Evolutionary conservation across 2,329 filamentous ascomycete genomes (phyloP), one percentile per base, ranked within the genome.

Genomic region (Trichoderma semiorbis): DNA sequence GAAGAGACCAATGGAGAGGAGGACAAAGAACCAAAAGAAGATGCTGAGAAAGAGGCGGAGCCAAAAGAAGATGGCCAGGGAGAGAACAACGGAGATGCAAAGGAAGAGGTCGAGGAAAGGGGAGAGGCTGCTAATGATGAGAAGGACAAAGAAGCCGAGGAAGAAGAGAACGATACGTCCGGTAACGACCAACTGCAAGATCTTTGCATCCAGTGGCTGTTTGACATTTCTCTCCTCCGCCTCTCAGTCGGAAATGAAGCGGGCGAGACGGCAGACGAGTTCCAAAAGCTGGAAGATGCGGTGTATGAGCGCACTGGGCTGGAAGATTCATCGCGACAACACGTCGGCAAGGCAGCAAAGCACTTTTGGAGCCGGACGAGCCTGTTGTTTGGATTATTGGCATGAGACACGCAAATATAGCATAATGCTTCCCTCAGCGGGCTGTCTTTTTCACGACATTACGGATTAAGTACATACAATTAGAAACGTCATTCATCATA

Each of bases 321-420:
- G 7, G 86, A 86, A 0, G 84, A 86, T 32, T 80, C 84, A 12
- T 82, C 80, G 7, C 83, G 82, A 18, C 81, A 85, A 58, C 88
- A 88, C 73, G 80, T 97, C 47, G 81, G 78, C 75, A 92, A 91
- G 80, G 84, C 86, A 18, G 89, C 93, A 7, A 84, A 86, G 60
- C 93, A 95, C 66, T 97, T 96, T 80, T 96, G 93, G 90, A 93
- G 92, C 83, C 89, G 92, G 77, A 96, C 93, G 12, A 91, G 88
- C 79, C 81, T 98, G 74, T 81, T 98, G 30, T 97, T 98, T 82
- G 94, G 92, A 2, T 83, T 97, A 71, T 82, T 98, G 74, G 86
- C 85, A 75, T 86, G 73, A 73, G 60, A 21, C 14, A 28, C 16
- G 18, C 30, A 55, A 18, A 6, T 36, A 36, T 24, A 18, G 3